Percentiles rank a stretch among this genome's conserved stretches.
Conservation (phyloP, 2,329 filamentous ascomycete species). For the Akanthomyces uredinophilus region DNA sequence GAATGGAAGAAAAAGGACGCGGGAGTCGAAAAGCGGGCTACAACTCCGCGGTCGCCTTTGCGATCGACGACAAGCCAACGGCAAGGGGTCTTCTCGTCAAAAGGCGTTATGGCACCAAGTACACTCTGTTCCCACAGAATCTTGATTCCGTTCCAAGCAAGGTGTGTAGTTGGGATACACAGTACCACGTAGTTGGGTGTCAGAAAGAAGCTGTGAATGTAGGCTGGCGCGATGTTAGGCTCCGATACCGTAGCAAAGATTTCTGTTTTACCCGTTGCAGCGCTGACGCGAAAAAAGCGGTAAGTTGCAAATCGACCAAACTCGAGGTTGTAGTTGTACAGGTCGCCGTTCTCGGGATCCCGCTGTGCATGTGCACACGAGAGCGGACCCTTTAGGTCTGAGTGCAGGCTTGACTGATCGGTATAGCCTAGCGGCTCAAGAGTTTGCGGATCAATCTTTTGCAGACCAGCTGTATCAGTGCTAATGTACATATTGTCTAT, state of each 20-base stretch:
- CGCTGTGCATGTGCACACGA: conserved; percentile 67
- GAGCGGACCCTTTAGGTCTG: conserved; percentile 59
- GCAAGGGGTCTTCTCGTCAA: conserved; percentile 50
- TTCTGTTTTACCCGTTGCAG: conserved; percentile 58
- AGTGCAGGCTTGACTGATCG: conserved; percentile 57
- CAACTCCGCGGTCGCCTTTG: conserved; percentile 52
- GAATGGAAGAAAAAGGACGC: conserved; percentile 77
- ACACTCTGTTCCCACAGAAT: conserved; percentile 64
- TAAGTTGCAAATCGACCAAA: conserved; percentile 55
- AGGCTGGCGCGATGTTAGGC: conserved; percentile 51
- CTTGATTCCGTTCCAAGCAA: conserved; percentile 51
- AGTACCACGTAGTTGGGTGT: conserved; percentile 66
- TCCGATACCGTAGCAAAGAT: conserved; percentile 63
- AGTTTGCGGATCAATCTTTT: conserved; percentile 62
- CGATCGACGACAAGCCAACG: conserved; percentile 75
- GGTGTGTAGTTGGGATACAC: conserved; percentile 64
- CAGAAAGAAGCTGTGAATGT: conserved; percentile 79
- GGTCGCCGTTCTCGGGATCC: conserved; percentile 67
- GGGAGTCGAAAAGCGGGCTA: conserved; percentile 62
- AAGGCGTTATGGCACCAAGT: conserved; percentile 61
- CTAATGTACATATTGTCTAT: conserved; percentile 46
- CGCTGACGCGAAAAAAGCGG: conserved; percentile 62
- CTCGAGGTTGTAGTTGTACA: conserved; percentile 78
- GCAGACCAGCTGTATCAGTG: conserved; percentile 53
- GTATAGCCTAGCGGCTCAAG: conserved; percentile 67